Evolutionary conservation across 2,329 filamentous ascomycete species (phyloP).

Genomic region (Neocatenulostroma microsporum): DNA sequence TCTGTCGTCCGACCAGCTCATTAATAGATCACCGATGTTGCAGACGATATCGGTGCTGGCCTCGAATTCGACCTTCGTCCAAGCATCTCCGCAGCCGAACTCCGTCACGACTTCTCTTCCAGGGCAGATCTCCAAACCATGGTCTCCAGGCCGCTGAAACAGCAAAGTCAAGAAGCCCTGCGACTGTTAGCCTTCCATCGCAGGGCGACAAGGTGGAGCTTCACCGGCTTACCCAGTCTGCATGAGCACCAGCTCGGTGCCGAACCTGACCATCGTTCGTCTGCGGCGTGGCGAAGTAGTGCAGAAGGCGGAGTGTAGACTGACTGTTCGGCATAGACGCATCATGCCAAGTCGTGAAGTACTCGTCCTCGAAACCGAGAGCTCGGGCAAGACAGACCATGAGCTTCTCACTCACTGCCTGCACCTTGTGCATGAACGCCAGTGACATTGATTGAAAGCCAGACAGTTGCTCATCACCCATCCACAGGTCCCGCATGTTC

Average conservation of each 20-base stretch:
- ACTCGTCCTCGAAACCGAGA: slow-evolving; percentile 48
- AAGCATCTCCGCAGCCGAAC: slow-evolving; percentile 51
- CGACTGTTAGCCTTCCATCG: background rate
- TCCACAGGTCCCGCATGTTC: slow-evolving; percentile 47
- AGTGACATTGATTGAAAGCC: slow-evolving; percentile 41
- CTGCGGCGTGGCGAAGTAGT: slow-evolving; percentile 41
- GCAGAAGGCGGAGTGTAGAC: slow-evolving; percentile 48
- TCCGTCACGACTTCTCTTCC: slow-evolving; percentile 53
- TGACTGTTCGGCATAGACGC: slow-evolving; percentile 43
- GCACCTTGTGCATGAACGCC: slow-evolving; percentile 48
- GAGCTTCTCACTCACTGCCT: slow-evolving; percentile 47
- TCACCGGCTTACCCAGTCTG: slow-evolving; percentile 52
- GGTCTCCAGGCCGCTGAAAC: slow-evolving; percentile 54
- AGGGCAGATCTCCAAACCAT: slow-evolving; percentile 57
- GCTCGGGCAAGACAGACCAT: slow-evolving; percentile 53
- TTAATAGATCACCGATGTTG: slow-evolving; percentile 58
- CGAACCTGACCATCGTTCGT: slow-evolving; percentile 32
- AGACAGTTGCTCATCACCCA: slow-evolving; percentile 41
- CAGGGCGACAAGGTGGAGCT: slow-evolving; percentile 25
- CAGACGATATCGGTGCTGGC: slow-evolving; percentile 52
- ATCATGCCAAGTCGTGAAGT: slow-evolving; percentile 50
- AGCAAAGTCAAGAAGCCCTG: slow-evolving; percentile 43
- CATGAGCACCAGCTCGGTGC: slow-evolving; percentile 56
- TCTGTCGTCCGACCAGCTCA: slow-evolving; percentile 59
- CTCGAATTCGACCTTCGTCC: slow-evolving; percentile 53